phyloP scores from a whole-genome alignment of 768 basidiomycete species.

The Leucocoprinus leucothites region DNA sequence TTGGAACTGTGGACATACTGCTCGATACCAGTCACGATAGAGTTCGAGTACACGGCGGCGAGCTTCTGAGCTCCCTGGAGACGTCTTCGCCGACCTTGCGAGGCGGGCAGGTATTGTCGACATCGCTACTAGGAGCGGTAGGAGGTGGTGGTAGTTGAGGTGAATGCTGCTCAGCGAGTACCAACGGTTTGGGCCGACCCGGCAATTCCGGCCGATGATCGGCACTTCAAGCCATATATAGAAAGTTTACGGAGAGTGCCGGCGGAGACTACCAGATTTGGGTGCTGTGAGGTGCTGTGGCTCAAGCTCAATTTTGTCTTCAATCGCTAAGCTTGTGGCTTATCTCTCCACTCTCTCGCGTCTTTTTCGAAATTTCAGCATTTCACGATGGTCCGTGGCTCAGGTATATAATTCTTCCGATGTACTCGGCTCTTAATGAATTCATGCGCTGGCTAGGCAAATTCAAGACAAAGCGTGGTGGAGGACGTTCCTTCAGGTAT shows the following conservation, averaged over 20 bases:
- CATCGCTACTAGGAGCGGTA: conserved; percentile 26
- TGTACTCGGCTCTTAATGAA: neutral
- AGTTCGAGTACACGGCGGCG: conserved; percentile 67
- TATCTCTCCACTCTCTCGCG: conserved; percentile 1
- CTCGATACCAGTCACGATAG: conserved; percentile 93
- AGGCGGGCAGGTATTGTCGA: conserved; percentile 88
- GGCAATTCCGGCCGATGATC: neutral
- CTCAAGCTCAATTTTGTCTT: conserved; percentile 14
- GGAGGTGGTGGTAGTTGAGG: conserved; percentile 10
- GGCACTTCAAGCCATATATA: neutral
- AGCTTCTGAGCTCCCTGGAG: conserved; percentile 54
- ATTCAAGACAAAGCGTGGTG: conserved; percentile 85
- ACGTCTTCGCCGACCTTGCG: conserved; percentile 65
- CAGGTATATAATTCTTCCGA: conserved; percentile 29
- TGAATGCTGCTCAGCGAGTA: neutral
- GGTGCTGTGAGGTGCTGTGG: neutral
- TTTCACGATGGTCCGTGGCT: conserved; percentile 45
- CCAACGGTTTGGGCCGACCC: conserved; percentile 15
- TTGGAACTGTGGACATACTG: conserved; percentile 48
- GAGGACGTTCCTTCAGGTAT: conserved; percentile 82
- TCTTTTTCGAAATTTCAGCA: conserved; percentile 3
- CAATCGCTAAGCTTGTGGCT: conserved; percentile 7
- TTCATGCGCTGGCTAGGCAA: conserved; percentile 46
- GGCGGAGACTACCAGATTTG: neutral
- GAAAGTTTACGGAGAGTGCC: too few relatives aligned